Evolutionary conservation across 2,329 filamentous ascomycete species (phyloP).

Genomic region (Trichoderma cornu-damae): DNA sequence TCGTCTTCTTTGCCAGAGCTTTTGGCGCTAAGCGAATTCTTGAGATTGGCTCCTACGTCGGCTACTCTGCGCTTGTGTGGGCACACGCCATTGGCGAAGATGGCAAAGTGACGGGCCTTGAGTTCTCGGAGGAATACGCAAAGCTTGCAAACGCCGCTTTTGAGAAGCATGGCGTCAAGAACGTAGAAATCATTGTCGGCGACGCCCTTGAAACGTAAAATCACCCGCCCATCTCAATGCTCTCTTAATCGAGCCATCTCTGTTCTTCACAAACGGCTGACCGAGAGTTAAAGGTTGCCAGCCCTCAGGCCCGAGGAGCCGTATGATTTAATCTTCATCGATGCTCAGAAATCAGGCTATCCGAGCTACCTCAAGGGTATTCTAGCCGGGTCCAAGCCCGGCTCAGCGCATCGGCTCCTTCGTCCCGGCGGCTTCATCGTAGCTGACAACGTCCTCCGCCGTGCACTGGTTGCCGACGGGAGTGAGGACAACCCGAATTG

Average conservation of each 20-base stretch:
- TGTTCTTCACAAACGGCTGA: neutral
- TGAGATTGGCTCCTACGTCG: constrained; percentile 40
- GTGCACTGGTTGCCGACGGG: constrained; percentile 40
- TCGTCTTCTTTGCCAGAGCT: constrained; percentile 33
- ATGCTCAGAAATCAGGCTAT: constrained; percentile 46
- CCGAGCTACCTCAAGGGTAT: constrained; percentile 41
- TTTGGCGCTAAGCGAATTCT: constrained; percentile 38
- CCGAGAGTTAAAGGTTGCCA: constrained; percentile 27
- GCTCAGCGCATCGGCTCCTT: constrained; percentile 35
- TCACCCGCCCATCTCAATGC: constrained; percentile 11
- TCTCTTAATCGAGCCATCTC: neutral
- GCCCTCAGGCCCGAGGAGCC: constrained; percentile 36
- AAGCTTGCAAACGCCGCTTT: constrained; percentile 35
- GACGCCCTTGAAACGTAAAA: constrained; percentile 41
- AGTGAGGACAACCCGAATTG: constrained; percentile 34
- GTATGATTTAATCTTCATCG: constrained; percentile 47
- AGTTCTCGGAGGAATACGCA: constrained; percentile 40
- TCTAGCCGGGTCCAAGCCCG: constrained; percentile 36
- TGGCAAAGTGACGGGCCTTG: constrained; percentile 33
- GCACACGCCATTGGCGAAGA: constrained; percentile 36
- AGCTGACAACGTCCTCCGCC: constrained; percentile 46
- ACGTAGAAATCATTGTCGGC: constrained; percentile 40
- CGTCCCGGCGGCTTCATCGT: constrained; percentile 43
- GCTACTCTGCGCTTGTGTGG: constrained; percentile 40
- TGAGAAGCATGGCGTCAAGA: constrained; percentile 34